Conservation (phyloP, 805 yeast species). For the Komagataella pseudopastoris region DNA sequence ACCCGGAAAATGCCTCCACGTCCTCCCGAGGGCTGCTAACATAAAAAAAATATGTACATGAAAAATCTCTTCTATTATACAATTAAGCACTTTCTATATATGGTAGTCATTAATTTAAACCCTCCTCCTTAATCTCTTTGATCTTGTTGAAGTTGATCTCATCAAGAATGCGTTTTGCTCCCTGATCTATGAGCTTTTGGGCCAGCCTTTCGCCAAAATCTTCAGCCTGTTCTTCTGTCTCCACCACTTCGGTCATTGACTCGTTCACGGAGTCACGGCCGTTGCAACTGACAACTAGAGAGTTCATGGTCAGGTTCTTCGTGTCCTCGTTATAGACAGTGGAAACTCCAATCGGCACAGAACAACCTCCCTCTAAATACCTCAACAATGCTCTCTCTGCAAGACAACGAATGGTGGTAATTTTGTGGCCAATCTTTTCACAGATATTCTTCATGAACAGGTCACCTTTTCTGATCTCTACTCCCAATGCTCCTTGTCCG, state of each 20-base stretch:
- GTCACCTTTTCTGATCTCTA: slow-evolving; percentile 75
- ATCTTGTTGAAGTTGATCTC: slow-evolving; percentile 62
- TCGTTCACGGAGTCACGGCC: slow-evolving; percentile 62
- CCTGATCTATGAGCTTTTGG: slow-evolving; percentile 46
- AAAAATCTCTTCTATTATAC: neutral
- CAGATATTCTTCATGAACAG: slow-evolving; percentile 42
- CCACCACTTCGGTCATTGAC: slow-evolving; percentile 23
- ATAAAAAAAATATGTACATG: neutral
- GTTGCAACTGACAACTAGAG: slow-evolving; percentile 74
- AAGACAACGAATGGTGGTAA: slow-evolving; percentile 60
- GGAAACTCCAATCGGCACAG: slow-evolving; percentile 91
- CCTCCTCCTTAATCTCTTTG: slow-evolving; percentile 22
- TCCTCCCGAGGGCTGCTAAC: neutral
- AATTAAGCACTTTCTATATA: neutral
- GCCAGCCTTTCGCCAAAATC: slow-evolving; percentile 63
- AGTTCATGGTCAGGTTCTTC: slow-evolving; percentile 38
- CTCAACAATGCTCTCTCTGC: slow-evolving; percentile 86
- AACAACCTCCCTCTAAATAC: slow-evolving; percentile 92
- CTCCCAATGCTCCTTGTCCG: slow-evolving; percentile 97
- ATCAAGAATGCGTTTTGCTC: slow-evolving; percentile 77
- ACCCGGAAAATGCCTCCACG: neutral
- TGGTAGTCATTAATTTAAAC: neutral
- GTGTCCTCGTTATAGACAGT: slow-evolving; percentile 31
- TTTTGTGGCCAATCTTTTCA: slow-evolving; percentile 46
- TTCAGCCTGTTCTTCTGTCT: slow-evolving; percentile 46